Percentiles rank a stretch among this genome's conserved stretches.
These are phyloP conservation scores for Sungouiozyma intestinalis DNA, from an alignment of 805 yeast species.

Conservation along the genomic window DNA sequence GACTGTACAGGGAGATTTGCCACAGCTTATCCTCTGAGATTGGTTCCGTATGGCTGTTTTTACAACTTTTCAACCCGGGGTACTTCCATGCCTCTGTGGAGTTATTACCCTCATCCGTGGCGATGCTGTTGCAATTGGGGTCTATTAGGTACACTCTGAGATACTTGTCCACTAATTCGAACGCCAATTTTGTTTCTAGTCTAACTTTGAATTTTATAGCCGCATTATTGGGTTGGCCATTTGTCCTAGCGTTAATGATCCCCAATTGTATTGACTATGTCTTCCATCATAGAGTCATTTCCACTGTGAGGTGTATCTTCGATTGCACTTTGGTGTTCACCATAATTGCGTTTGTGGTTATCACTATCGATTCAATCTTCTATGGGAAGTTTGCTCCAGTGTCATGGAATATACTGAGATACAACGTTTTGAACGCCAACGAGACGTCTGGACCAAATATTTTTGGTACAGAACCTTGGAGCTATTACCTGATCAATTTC, in stretches of 20 bases:
- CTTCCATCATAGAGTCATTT: conserved; percentile 17
- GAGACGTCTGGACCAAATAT: conserved; percentile 76
- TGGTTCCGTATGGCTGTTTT: conserved; percentile 54
- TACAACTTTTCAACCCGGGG: conserved; percentile 60
- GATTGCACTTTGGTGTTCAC: conserved; percentile 17
- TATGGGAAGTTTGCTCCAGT: conserved; percentile 57
- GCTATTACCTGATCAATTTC: conserved; percentile 60
- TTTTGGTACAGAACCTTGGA: conserved; percentile 76
- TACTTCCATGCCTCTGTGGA: conserved; percentile 83
- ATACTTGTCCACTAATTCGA: conserved; percentile 19
- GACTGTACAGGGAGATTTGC: conserved; percentile 18
- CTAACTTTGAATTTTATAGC: conserved; percentile 38
- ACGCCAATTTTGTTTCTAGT: conserved; percentile 17
- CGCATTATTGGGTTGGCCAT: conserved; percentile 88
- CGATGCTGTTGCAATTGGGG: conserved; percentile 39
- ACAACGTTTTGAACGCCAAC: conserved; percentile 63
- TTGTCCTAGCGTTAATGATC: conserved; percentile 50
- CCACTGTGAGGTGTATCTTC: conserved; percentile 20
- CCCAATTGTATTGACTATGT: conserved; percentile 44
- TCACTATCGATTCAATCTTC: conserved; percentile 45
- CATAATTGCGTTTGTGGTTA: conserved; percentile 10
- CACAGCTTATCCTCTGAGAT: conserved; percentile 19
- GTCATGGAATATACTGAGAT: conserved; percentile 71
- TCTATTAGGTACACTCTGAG: conserved; percentile 20
- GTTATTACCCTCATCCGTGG: conserved; percentile 74